phyloP scores from a whole-genome alignment of 208 protist species.

The Leishmania turanica region DNA sequence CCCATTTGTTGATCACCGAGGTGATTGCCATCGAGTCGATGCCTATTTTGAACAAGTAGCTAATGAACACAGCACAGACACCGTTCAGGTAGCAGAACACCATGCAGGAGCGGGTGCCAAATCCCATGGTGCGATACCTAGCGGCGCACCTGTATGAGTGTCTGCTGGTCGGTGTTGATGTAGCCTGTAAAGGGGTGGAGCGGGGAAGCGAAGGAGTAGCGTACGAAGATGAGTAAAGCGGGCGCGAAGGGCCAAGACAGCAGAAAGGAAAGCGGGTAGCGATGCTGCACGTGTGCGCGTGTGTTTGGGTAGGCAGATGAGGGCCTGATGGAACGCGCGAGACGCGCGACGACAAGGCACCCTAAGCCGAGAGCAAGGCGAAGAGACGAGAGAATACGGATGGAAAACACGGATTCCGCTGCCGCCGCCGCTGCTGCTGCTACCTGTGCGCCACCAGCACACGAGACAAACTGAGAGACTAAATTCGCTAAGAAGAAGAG shows the following conservation, averaged over 20 bases:
- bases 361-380: background rate
- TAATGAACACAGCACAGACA: conserved; percentile 71
- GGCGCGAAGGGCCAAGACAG: background rate
- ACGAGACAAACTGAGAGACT: background rate
- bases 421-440: background rate
- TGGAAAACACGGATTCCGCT: background rate
- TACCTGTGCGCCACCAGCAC: background rate
- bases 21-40: conserved; percentile 72
- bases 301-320: background rate
- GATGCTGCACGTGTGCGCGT: background rate
- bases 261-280: background rate
- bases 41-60: conserved; percentile 69
- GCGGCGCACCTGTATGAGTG: background rate
- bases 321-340: background rate
- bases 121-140: conserved; percentile 38
- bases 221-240: background rate
- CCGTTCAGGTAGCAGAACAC: conserved; percentile 81
- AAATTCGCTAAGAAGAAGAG: background rate
- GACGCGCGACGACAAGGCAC: background rate
- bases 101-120: conserved; percentile 62
- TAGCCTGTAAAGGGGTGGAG: background rate
- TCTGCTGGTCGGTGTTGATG: background rate
- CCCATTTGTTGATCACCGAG: conserved; percentile 54
- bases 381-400: background rate
- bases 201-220: background rate